Evolutionary conservation across 2,329 filamentous ascomycete species (phyloP).

Genomic region (Penicillium concentricum): DNA sequence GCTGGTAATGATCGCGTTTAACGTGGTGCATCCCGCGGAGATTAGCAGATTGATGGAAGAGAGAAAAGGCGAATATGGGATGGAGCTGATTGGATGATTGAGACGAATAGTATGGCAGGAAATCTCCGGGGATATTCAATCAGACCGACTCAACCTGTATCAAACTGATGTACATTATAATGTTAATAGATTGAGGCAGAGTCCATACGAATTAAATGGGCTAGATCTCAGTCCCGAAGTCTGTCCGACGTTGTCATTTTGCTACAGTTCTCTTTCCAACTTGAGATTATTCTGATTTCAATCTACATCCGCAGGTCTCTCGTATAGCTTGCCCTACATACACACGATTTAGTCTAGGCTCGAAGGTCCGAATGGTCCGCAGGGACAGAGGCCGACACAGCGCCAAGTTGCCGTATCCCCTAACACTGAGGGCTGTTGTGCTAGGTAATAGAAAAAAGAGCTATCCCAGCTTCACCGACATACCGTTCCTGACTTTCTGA

Average conservation of each 20-base stretch:
- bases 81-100: neutral
- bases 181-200: neutral
- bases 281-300: neutral
- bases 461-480: neutral
- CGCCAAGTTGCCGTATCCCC: neutral
- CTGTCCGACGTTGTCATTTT: neutral
- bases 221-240: neutral
- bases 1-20: neutral
- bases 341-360: neutral
- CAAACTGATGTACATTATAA: neutral
- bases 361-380: slow-evolving; percentile 4
- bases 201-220: neutral
- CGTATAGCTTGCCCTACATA: neutral
- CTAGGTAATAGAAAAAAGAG: neutral
- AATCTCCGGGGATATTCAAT: neutral
- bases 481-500: neutral
- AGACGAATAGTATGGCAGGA: neutral
- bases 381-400: neutral
- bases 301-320: neutral
- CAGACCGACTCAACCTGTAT: neutral
- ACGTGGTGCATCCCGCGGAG: neutral
- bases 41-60: neutral
- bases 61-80: neutral
- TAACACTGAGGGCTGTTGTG: neutral
- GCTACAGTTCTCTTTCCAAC: neutral